phyloP scores from a whole-genome alignment of 2,329 filamentous ascomycete genomes.

The Sporothrix mexicana region DNA sequence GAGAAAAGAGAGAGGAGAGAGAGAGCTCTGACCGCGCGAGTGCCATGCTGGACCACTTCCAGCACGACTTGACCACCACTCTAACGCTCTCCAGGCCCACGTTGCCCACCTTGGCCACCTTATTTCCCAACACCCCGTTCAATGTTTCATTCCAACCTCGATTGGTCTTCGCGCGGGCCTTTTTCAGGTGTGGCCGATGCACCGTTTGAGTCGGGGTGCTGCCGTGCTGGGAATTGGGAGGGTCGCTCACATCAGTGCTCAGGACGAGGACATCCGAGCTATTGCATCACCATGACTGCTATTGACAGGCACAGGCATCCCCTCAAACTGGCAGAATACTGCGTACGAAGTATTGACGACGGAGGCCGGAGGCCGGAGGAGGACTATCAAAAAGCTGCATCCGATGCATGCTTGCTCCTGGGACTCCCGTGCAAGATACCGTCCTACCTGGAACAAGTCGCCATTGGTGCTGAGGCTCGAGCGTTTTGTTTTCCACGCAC shows the following conservation, averaged over 20 bases:
- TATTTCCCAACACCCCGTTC: slow-evolving; percentile 35
- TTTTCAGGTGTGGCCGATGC: background rate
- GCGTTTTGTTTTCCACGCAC: background rate
- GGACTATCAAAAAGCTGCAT: background rate
- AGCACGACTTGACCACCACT: background rate
- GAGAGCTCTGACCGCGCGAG: slow-evolving; percentile 30
- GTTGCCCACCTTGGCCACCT: slow-evolving; percentile 30
- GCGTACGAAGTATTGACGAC: too few species aligned
- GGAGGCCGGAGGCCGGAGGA: background rate
- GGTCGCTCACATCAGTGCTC: too few species aligned
- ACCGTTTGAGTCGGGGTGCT: background rate
- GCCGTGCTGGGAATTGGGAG: background rate
- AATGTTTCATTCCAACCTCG: slow-evolving; percentile 23
- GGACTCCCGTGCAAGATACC: background rate
- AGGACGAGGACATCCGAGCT: background rate
- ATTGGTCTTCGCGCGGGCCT: slow-evolving; percentile 17
- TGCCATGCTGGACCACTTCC: too few species aligned
- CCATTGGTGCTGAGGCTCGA: slow-evolving; percentile 7
- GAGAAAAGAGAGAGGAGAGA: background rate
- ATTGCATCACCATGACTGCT: slow-evolving; percentile 3
- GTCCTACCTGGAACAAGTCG: slow-evolving; percentile 2
- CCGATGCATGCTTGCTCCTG: background rate
- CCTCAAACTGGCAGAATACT: background rate
- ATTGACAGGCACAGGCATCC: slow-evolving; percentile 3
- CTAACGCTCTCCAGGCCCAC: background rate